Evolutionary conservation across 352 stramenopile species (phyloP), one percentile per base, ranked within the genome.

Genomic region (Phytophthora aleatoria): DNA sequence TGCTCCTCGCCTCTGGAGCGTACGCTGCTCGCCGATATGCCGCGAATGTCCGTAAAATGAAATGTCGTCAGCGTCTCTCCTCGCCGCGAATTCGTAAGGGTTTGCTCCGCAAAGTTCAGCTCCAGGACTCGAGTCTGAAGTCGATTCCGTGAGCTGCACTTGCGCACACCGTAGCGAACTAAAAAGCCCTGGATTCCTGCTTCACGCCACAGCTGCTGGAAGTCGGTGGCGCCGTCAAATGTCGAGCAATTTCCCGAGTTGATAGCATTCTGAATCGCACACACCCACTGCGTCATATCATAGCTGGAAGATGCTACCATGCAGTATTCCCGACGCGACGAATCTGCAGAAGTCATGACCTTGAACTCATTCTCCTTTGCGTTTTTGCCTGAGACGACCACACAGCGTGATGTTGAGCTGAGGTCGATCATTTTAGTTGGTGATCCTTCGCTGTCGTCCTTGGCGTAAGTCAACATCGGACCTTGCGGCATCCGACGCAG

Each of bases 21-120:
- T 10, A 75, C 62, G 41, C 65, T 79, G 12, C 72, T 81, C 28
- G 67, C 52, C 1, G 76, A 79, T 20, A 90, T 81, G 3, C 65
- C 61, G 3, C 69, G 58, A 48, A 95, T 73, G 36, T 93, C 81
- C 3, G 79, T 84, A 50, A 95, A 95, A 53, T 88, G 76, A 30
- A 92, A 71, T 15, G 83, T 90, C 11, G 80, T 91, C 16, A 95
- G 67, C 5, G 85, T 90, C 39, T 95, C 85, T 8, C 87, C 85
- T 43, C 87, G 79, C 6, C 85, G 82, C 11, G 85, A 91, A 54
- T 90, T 91, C 7, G 77, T 90, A 59, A 95, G 84, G 0, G 84
- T 92, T 57, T 93, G 83, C 36, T 95, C 87, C 8, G 86, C 86
- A 71, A 95, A 95, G 43, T 95, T 95, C 16, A 95, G 69, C 58